Evolutionary conservation across 2,329 filamentous ascomycete genomes (phyloP).

Genomic region (Botrytis cinerea): DNA sequence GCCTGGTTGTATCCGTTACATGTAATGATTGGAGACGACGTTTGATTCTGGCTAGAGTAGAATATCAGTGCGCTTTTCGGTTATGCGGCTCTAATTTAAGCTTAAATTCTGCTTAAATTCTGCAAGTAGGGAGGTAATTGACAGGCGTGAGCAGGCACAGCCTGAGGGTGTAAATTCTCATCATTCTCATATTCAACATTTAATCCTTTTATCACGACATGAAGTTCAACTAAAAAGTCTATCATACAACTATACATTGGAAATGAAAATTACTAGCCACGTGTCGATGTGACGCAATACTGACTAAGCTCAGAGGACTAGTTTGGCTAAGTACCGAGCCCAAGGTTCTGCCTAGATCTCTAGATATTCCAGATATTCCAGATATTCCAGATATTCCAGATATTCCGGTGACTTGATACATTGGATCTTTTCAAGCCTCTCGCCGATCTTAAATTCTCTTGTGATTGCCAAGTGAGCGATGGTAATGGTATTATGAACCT

Average conservation of each 20-base stretch:
- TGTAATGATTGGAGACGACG: background rate
- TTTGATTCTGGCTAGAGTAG: background rate
- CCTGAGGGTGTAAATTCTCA: background rate
- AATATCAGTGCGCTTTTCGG: background rate
- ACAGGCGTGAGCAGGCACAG: background rate
- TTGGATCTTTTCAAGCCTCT: background rate
- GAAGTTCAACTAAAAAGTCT: background rate
- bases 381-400: background rate
- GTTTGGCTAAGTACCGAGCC: background rate
- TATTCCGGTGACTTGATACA: background rate
- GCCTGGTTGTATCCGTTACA: background rate
- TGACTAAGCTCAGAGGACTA: background rate
- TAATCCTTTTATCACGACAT: background rate
- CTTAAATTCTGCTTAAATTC: background rate
- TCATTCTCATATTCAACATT: background rate
- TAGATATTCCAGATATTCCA: background rate
- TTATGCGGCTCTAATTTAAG: conserved; percentile 11
- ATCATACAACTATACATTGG: background rate
- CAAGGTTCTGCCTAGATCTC: background rate
- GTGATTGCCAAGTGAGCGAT: background rate
- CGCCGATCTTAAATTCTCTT: too few species aligned
- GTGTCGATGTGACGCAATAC: background rate
- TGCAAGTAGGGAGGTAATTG: background rate
- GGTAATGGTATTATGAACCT: background rate
- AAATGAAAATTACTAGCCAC: background rate